Evolutionary conservation across 345 rosid species (phyloP), one percentile per base, ranked within the genome.

Genomic region (Noccaea bulbosa): DNA sequence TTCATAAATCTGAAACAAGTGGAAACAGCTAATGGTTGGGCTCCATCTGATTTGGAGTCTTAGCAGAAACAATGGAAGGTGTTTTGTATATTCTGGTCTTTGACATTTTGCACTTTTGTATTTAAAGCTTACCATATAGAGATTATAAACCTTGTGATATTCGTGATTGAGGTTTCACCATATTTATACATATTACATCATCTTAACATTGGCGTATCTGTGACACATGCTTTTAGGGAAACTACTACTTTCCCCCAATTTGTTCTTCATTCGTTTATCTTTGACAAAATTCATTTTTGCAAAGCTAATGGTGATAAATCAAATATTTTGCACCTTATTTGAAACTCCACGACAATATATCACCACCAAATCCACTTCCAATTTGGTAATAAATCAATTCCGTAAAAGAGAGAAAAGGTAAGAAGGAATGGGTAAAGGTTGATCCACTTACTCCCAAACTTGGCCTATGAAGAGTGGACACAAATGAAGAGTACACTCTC

Each of bases 1-100:
- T 91, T 52, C 88, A 86, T 38, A 72, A 75, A 53, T 70, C 83
- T 4, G 75, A 73, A 15, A 74, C 64, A 60, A 80, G 44, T 63
- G 69, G 52, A 30, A 34, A 41, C 62, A 64, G 43, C 12, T 51
- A 41, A 62, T 4, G 11, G 12, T 10, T 9, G 47, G 32, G 20
- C 54, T 44, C 14, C 39, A 52, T 52, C 15, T 52, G 40, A 24
- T 38, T 27, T 59, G 74, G n/a, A 27, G 59, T 27, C 33, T 6
- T 41, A 51, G 8, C 30, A 52, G 47, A 73, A 8, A 38, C 20
- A 22, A 7, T 6, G 27, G 22, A 58, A 52, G 30, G 4, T 27
- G 47, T 58, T 74, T 35, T 67, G 73, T 52, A 67, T 52, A 60
- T 60, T 27, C 30, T 27, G 30, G 30, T 27, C 30, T 27, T 43